Evolutionary conservation across 2,329 filamentous ascomycete genomes (phyloP).

Genomic region (Lasiodiplodia theobromae): DNA sequence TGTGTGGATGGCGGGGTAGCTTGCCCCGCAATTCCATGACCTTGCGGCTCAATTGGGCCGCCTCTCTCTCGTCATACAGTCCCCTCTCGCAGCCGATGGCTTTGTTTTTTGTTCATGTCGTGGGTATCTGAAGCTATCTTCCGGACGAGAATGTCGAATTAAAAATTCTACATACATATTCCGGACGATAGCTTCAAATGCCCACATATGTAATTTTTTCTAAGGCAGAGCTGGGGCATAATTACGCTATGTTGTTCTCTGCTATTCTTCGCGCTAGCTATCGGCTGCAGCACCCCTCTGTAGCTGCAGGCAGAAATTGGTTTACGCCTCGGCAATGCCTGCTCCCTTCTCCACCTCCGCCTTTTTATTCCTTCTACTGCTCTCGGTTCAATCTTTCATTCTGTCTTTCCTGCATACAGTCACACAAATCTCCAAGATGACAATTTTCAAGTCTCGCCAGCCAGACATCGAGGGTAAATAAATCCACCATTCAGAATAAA

Average conservation of each 20-base stretch:
- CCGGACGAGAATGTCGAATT: no score
- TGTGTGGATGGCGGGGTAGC: background rate
- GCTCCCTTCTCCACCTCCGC: conserved; percentile 13
- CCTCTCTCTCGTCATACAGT: background rate
- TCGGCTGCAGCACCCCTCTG: no score
- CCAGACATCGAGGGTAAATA: conserved; percentile 50
- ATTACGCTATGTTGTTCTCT: no score
- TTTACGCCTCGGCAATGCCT: conserved; percentile 5
- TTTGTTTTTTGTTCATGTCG: no score
- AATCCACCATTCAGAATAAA: background rate
- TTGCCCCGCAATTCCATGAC: background rate
- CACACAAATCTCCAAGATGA: conserved; percentile 38
- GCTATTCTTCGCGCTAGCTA: no score
- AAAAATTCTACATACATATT: no score
- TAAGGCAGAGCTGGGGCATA: no score
- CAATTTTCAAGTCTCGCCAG: conserved; percentile 52
- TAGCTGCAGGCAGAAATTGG: background rate
- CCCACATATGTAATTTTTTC: no score
- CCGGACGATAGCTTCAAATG: no score
- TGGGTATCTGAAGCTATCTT: no score
- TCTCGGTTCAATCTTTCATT: background rate
- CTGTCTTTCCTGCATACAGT: background rate
- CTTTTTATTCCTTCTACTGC: background rate
- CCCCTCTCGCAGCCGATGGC: no score
- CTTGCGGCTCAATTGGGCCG: background rate